Conservation (phyloP, 2,329 filamentous ascomycete genomes). For the Xylariaceae sp. region DNA sequence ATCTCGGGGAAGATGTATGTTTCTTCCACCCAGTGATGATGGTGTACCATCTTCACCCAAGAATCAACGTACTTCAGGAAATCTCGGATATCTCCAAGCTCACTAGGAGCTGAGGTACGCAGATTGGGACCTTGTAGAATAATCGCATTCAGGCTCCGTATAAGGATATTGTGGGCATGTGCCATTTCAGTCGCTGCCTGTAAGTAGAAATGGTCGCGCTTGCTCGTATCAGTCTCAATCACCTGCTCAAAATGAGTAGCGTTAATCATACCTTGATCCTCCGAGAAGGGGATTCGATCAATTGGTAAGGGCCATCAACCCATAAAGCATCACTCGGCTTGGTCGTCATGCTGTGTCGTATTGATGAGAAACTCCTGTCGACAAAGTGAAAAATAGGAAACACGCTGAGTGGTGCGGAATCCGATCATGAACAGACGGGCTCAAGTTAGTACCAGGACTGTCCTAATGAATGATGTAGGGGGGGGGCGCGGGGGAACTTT, state of each 20-base stretch:
- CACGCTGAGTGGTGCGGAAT: too few relatives aligned
- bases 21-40: slow-evolving; percentile 35
- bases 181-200: slow-evolving; percentile 21
- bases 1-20: slow-evolving; percentile 32
- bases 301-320: slow-evolving; percentile 7
- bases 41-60: slow-evolving; percentile 33
- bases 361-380: too few relatives aligned
- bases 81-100: slow-evolving; percentile 24
- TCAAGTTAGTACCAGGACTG: too few relatives aligned
- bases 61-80: slow-evolving; percentile 29
- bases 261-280: too few relatives aligned
- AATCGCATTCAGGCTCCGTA: slow-evolving; percentile 32
- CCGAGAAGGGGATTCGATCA: too few relatives aligned
- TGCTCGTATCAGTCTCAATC: not conserved
- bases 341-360: too few relatives aligned
- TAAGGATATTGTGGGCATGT: slow-evolving; percentile 19
- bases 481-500: too few relatives aligned
- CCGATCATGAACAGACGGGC: too few relatives aligned
- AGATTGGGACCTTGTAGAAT: slow-evolving; percentile 30
- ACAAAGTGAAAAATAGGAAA: too few relatives aligned
- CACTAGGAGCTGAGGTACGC: slow-evolving; percentile 4
- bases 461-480: too few relatives aligned
- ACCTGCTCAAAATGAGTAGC: slow-evolving; percentile 24
- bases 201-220: slow-evolving; percentile 21
- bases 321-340: too few relatives aligned